Percentiles rank a stretch among this genome's conserved stretches.
phyloP scores from a whole-genome alignment of 2,329 filamentous ascomycete genomes.

The Talaromyces sp. region DNA sequence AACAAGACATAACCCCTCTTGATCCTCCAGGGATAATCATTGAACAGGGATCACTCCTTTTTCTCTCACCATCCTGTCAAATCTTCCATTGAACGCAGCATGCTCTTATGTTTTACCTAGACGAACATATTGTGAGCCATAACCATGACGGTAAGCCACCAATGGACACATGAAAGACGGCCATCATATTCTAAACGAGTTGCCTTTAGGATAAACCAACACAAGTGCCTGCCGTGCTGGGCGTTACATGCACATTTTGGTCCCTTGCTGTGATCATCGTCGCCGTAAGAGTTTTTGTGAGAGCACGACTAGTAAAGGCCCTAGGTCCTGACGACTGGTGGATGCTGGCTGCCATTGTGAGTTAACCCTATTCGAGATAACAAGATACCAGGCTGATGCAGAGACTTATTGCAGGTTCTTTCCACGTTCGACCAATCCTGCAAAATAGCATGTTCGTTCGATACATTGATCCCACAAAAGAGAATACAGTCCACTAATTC shows the following conservation, averaged over 20 bases:
- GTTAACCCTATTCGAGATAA: not conserved
- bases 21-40: not conserved
- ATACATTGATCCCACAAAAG: not conserved
- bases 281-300: not conserved
- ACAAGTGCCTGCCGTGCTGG: not conserved
- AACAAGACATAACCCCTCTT: not conserved
- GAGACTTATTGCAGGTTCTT: not conserved
- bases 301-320: not conserved
- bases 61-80: not conserved
- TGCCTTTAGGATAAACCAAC: not conserved
- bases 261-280: not conserved
- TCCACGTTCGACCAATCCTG: not conserved
- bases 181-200: not conserved
- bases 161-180: not conserved
- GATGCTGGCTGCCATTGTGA: not conserved
- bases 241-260: not conserved
- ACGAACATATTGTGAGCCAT: not conserved
- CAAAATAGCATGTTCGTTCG: not conserved
- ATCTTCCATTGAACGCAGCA: not conserved
- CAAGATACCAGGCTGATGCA: not conserved
- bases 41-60: not conserved
- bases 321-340: not conserved
- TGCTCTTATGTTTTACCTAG: not conserved
- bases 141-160: not conserved
- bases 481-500: not conserved